phyloP scores from a whole-genome alignment of 2,329 filamentous ascomycete genomes.

The Colletotrichum sp. region DNA sequence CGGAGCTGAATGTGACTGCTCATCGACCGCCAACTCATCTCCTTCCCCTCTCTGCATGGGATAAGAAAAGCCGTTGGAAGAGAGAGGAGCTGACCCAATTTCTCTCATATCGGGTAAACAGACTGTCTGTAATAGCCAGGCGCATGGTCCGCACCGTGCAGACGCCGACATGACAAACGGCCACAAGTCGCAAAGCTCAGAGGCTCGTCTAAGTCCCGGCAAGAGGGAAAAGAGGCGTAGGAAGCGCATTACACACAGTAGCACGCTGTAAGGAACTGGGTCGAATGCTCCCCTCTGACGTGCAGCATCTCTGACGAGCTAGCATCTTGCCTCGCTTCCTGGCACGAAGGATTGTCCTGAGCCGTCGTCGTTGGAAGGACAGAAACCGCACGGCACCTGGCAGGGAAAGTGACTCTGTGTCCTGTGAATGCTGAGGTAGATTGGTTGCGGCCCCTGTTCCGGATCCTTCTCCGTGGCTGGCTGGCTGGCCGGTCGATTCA shows the following conservation, averaged over 20 bases:
- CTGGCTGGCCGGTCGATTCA: neutral
- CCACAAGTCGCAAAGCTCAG: neutral
- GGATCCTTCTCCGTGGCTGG: neutral
- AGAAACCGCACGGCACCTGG: neutral
- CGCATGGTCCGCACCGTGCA: neutral
- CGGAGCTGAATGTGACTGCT: slow-evolving; percentile 14
- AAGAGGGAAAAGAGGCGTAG: neutral
- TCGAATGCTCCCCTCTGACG: slow-evolving; percentile 9
- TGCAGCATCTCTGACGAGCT: slow-evolving; percentile 12
- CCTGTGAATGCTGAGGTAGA: neutral
- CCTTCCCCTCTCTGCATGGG: slow-evolving; percentile 10
- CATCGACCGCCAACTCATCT: slow-evolving; percentile 21
- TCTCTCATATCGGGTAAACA: slow-evolving; percentile 15
- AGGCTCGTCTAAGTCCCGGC: neutral
- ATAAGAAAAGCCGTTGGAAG: neutral
- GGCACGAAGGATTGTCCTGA: neutral
- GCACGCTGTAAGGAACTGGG: neutral
- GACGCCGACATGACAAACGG: neutral
- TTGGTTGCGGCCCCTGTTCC: neutral
- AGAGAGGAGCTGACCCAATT: neutral
- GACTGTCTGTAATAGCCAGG: neutral
- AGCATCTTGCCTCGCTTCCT: neutral
- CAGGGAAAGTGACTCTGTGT: neutral
- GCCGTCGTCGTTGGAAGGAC: neutral
- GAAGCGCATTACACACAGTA: neutral